phyloP scores from a whole-genome alignment of 805 yeast species.

The Candida morakotiae region DNA sequence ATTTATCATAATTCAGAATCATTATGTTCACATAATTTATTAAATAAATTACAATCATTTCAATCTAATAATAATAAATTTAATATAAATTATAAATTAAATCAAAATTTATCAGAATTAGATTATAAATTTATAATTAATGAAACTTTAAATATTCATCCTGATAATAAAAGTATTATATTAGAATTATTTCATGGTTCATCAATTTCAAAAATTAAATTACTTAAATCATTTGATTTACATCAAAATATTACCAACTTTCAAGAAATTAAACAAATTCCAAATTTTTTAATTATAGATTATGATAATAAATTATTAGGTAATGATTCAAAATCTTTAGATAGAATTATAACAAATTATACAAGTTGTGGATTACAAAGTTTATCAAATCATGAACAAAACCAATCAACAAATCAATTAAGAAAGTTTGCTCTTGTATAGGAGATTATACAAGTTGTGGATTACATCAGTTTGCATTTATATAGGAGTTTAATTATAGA shows the following conservation, averaged over 20 bases:
- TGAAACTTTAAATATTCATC: constrained; percentile 30
- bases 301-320: constrained; percentile 37
- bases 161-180: constrained; percentile 26
- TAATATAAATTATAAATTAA: constrained; percentile 1
- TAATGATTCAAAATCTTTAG: constrained; percentile 33
- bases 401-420: no score
- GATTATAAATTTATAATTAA: constrained; percentile 25
- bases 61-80: constrained; percentile 4
- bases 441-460: no score
- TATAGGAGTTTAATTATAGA: no score
- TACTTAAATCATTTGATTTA: constrained; percentile 11
- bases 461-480: no score
- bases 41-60: constrained; percentile 16
- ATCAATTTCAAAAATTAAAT: constrained; percentile 3
- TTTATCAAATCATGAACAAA: constrained; percentile 36
- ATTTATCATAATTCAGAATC: constrained; percentile 27
- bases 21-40: constrained; percentile 21
- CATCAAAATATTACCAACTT: constrained; percentile 11
- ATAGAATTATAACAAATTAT: constrained; percentile 38
- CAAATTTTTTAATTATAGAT: constrained; percentile 25
- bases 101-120: constrained; percentile 5
- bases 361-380: constrained; percentile 26
- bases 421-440: no score
- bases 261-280: constrained; percentile 1
- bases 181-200: constrained; percentile 11